phyloP scores from a whole-genome alignment of 495 filamentous ascomycete genomes.

The Aspergillus leporis region DNA sequence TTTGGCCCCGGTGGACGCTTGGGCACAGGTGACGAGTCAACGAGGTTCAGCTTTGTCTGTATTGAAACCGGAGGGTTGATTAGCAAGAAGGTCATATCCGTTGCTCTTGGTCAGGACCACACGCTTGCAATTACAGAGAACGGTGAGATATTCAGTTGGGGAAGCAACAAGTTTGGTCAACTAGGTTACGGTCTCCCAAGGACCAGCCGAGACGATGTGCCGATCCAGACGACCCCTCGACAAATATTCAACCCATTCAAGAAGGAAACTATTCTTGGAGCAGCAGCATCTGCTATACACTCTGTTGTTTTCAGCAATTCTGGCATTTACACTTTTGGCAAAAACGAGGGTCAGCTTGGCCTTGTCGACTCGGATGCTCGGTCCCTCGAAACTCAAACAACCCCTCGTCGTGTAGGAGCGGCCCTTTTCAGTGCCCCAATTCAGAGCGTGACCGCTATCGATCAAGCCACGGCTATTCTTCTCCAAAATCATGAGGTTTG shows the following conservation, averaged over 20 bases:
- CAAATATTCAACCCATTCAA: constrained; percentile 92
- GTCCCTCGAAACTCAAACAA: constrained; percentile 77
- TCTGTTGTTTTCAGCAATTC: constrained; percentile 82
- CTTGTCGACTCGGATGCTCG: constrained; percentile 92
- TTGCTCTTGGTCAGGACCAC: constrained; percentile 89
- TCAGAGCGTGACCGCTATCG: constrained; percentile 80
- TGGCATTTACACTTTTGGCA: constrained; percentile 90
- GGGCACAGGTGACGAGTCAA: constrained; percentile 86
- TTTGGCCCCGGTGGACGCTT: constrained; percentile 88
- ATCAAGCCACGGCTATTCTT: constrained; percentile 82
- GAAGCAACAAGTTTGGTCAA: constrained; percentile 82
- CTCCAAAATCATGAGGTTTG: constrained; percentile 86
- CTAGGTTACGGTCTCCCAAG: constrained; percentile 74
- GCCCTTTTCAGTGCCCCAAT: constrained; percentile 81
- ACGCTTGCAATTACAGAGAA: constrained; percentile 77
- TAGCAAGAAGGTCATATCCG: constrained; percentile 66
- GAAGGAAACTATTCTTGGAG: constrained; percentile 76
- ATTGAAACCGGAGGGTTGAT: constrained; percentile 71
- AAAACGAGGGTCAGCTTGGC: constrained; percentile 93
- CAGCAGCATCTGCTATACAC: constrained; percentile 88
- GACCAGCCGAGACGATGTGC: constrained; percentile 65
- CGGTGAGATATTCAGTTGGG: constrained; percentile 91
- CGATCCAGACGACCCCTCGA: constrained; percentile 74
- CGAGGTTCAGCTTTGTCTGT: constrained; percentile 78
- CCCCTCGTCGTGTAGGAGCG: constrained; percentile 82